phyloP scores from a whole-genome alignment of 1,139 yeast genomes.

The Blastobotrys illinoisensis region DNA sequence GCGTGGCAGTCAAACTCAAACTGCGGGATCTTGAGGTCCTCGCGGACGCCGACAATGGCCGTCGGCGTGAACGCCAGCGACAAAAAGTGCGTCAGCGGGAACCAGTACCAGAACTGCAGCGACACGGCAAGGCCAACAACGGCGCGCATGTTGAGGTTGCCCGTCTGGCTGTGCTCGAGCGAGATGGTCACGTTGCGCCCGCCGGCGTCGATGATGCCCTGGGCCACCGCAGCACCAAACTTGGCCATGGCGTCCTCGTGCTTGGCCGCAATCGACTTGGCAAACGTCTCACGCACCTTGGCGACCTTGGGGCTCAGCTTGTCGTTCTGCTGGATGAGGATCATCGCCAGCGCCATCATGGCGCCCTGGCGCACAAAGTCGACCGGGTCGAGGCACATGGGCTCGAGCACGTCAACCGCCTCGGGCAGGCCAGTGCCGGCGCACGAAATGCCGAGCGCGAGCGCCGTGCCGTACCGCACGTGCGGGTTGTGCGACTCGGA shows the following conservation, averaged over 20 bases:
- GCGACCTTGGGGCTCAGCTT: constrained; percentile 75
- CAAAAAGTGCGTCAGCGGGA: constrained; percentile 90
- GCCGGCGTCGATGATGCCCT: constrained; percentile 98
- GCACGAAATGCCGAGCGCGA: constrained; percentile 95
- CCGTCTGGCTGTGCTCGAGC: constrained; percentile 84
- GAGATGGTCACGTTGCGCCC: constrained; percentile 96
- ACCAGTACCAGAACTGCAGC: constrained; percentile 98
- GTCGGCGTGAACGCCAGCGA: constrained; percentile 93
- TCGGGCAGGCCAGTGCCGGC: constrained; percentile 89
- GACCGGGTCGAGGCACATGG: constrained; percentile 87
- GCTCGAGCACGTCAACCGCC: constrained; percentile 89
- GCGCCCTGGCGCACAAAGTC: constrained; percentile 99
- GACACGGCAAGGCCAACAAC: constrained; percentile 89
- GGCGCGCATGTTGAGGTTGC: constrained; percentile 83
- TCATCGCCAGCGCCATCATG: constrained; percentile 85
- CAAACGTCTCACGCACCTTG: constrained; percentile 66
- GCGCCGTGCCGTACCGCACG: constrained; percentile 96
- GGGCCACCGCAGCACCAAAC: constrained; percentile 95
- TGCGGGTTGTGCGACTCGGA: constrained; percentile 97
- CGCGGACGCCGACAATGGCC: constrained; percentile 78
- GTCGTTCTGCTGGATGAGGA: constrained; percentile 90
- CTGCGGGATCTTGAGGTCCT: constrained; percentile 81
- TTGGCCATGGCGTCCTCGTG: constrained; percentile 96
- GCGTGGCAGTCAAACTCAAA: constrained; percentile 78
- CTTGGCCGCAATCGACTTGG: constrained; percentile 73